phyloP scores from a whole-genome alignment of 2,329 filamentous ascomycete genomes.

The Arachnomyces sp. region DNA sequence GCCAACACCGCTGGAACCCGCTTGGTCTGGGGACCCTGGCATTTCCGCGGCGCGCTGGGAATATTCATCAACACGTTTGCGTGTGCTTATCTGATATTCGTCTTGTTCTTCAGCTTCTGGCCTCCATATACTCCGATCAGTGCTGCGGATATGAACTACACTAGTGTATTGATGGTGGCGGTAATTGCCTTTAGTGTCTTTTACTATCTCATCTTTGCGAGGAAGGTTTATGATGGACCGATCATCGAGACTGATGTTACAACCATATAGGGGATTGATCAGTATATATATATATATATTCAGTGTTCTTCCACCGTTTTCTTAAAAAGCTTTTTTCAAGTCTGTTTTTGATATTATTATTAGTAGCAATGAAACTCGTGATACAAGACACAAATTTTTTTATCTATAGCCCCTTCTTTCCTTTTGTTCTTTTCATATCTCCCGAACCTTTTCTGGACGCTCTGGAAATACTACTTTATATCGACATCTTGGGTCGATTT shows the following conservation, averaged over 20 bases:
- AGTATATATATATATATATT: no score
- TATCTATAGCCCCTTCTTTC: no score
- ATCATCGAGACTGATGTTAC: constrained; percentile 14
- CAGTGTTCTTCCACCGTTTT: no score
- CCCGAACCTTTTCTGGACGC: no score
- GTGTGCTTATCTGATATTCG: constrained; percentile 9
- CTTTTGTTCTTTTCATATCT: no score
- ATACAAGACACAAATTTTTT: no score
- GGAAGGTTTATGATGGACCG: constrained; percentile 22
- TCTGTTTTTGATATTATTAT: no score
- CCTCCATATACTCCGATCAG: constrained; percentile 6
- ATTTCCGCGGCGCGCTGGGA: constrained; percentile 29
- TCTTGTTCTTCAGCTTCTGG: constrained; percentile 13
- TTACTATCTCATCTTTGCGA: constrained; percentile 30
- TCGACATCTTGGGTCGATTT: no score
- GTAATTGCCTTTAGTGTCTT: constrained; percentile 33
- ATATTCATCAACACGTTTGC: constrained; percentile 16
- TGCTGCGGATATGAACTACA: constrained; percentile 13
- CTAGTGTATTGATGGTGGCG: constrained; percentile 36
- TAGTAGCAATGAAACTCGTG: no score
- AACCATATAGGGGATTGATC: no score
- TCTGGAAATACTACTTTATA: no score
- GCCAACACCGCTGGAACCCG: constrained; percentile 12
- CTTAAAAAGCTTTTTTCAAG: no score
- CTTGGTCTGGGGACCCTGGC: constrained; percentile 30